Conservation (phyloP, 2,329 filamentous ascomycete species). For the Neurospora sp. region DNA sequence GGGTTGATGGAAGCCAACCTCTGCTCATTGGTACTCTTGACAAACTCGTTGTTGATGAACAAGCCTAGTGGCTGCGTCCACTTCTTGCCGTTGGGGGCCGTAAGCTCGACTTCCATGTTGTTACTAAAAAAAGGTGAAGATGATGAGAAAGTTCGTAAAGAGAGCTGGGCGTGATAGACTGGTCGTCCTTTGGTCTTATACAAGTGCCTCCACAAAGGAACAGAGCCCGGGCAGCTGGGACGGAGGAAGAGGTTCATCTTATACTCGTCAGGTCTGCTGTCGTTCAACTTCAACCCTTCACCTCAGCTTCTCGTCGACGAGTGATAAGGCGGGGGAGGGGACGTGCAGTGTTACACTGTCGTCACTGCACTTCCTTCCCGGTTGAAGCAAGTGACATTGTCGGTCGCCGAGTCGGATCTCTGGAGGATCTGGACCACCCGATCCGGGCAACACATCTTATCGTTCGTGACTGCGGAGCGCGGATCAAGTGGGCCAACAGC, state of each 20-base stretch:
- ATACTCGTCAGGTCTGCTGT: background rate
- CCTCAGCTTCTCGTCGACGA: background rate
- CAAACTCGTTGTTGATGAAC: constrained; percentile 77
- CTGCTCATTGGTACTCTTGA: constrained; percentile 53
- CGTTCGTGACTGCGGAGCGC: background rate
- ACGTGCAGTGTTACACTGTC: background rate
- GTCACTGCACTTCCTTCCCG: background rate
- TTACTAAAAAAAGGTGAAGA: constrained; percentile 1
- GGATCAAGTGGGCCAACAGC: background rate
- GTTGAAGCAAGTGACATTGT: background rate
- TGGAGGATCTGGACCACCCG: background rate
- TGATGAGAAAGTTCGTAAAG: constrained; percentile 9
- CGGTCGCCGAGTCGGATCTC: background rate
- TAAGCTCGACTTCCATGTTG: constrained; percentile 45
- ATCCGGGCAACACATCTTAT: background rate
- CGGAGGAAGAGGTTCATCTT: background rate
- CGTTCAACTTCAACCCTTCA: background rate
- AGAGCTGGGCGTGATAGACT: background rate
- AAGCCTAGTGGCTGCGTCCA: constrained; percentile 67
- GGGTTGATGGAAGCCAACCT: constrained; percentile 61
- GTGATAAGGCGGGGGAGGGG: background rate
- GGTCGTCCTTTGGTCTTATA: background rate
- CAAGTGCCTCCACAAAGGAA: background rate
- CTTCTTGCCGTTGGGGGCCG: constrained; percentile 63
- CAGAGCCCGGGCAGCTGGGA: background rate